phyloP scores from a whole-genome alignment of 2,329 filamentous ascomycete genomes.

The Cadophora sp. region DNA sequence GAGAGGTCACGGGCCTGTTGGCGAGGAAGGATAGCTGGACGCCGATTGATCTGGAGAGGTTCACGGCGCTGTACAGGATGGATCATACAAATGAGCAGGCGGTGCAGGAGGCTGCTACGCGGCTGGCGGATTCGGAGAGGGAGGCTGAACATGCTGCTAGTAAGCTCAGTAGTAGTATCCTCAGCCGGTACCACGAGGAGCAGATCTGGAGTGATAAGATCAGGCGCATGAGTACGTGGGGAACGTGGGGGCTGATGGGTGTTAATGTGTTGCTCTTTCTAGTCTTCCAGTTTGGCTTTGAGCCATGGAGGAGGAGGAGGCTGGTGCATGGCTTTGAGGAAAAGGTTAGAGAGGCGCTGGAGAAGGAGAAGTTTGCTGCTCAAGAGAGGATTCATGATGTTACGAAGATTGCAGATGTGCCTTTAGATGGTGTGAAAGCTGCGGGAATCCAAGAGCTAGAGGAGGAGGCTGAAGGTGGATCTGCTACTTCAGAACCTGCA shows the following conservation, averaged over 20 bases:
- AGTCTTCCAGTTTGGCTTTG: constrained; percentile 84
- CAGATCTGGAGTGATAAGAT: constrained; percentile 99
- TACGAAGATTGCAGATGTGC: constrained; percentile 26
- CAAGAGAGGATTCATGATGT: constrained; percentile 17
- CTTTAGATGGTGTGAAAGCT: constrained; percentile 36
- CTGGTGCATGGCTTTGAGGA: constrained; percentile 85
- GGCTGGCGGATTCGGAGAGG: constrained; percentile 76
- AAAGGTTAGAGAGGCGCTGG: constrained; percentile 72
- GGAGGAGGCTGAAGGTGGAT: constrained; percentile 27
- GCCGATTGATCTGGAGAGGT: constrained; percentile 86
- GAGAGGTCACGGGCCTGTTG: constrained; percentile 92
- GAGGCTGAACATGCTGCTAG: constrained; percentile 79
- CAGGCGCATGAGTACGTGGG: constrained; percentile 94
- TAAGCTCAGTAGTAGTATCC: constrained; percentile 80
- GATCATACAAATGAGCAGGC: constrained; percentile 93
- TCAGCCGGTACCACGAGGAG: constrained; percentile 96
- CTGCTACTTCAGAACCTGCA: constrained; percentile 28
- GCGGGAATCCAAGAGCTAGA: constrained; percentile 38
- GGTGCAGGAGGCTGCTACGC: constrained; percentile 74
- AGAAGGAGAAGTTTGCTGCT: constrained; percentile 39
- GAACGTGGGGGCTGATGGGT: constrained; percentile 97
- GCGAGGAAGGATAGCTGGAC: constrained; percentile 95
- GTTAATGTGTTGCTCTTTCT: constrained; percentile 91
- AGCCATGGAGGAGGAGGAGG: constrained; percentile 86
- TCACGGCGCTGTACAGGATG: constrained; percentile 88